Base-by-base conservation (phyloP, 169 alveolate species). In the Condylostoma magnum region DNA sequence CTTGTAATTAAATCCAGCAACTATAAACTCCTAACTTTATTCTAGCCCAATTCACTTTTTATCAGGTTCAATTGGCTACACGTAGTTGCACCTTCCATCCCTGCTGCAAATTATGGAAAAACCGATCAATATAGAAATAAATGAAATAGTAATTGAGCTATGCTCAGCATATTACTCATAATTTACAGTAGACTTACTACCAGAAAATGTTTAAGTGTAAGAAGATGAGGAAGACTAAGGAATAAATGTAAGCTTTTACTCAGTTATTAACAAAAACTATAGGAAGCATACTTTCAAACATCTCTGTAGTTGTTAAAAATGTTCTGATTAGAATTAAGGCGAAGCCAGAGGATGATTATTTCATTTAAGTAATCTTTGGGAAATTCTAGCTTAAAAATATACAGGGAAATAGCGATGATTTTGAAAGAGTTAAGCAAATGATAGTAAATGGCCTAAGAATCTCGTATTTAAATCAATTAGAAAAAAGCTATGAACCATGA, bases 181-280 rank as follows among this genome's bases (percentile, higher is more conserved):
- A 25, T 63, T n/a, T 44, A n/a, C 56, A 15, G 73, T 63, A 20
- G 15, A 43, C 22, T 15, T 15, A 10, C 10, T 10, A 41, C 48
- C 10, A 41, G 20, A 10, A 10, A 10, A 10, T 41, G 10, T 41
- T 10, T 15, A 41, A 41, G 48, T 41, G 20, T 15, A 10, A 10
- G 55, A 37, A 63, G 46, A 30, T 28, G 73, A 63, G 46, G 73
- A 63, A 63, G 73, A 63, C 6, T 28, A 57, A 63, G 46, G 73
- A 63, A 63, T 54, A 63, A 3, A 18, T 63, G 15, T 57, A 63
- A 63, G 73, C 58, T 2, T 22, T 63, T 22, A 63, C 55, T 22
- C 50, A 43, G 38, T n/a, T n/a, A n/a, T 57, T 63, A 4, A 63
- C 73, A 38, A 63, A 63, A 44, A 18, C 73, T 12, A 43, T 63